Percentiles rank a stretch among this genome's conserved stretches.
phyloP scores from a whole-genome alignment of 306 rosid genomes.

The Nissolia schottii region DNA sequence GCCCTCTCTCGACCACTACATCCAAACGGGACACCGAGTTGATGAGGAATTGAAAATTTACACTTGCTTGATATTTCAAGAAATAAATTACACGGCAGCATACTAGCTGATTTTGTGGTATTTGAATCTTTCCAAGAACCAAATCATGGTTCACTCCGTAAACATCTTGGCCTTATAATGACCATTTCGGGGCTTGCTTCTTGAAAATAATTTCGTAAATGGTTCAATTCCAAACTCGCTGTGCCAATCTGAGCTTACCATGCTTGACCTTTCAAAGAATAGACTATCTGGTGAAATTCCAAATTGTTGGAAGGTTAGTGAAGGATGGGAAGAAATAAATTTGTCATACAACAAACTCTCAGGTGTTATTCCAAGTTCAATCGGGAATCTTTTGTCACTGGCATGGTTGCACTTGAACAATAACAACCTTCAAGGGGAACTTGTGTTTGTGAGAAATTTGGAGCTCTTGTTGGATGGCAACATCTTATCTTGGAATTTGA shows the following conservation, averaged over 20 bases:
- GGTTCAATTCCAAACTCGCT: not conserved
- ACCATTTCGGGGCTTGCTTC: not conserved
- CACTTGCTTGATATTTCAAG: too few relatives aligned
- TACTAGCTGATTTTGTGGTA: too few relatives aligned
- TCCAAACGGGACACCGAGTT: too few relatives aligned
- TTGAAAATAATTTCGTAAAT: not conserved
- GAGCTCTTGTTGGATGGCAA: not conserved
- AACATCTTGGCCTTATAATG: slow-evolving; percentile 1
- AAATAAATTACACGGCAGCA: too few relatives aligned
- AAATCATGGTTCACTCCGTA: slow-evolving; percentile 5
- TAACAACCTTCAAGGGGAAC: not conserved
- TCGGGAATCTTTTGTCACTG: not conserved
- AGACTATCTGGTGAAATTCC: not conserved
- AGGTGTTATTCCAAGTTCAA: not conserved
- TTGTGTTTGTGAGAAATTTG: not conserved
- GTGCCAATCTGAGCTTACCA: not conserved
- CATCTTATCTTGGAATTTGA: not conserved
- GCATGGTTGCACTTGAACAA: not conserved
- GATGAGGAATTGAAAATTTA: too few relatives aligned
- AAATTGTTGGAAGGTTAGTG: not conserved
- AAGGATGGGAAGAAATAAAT: not conserved
- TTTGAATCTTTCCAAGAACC: not conserved
- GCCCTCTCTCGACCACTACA: too few relatives aligned
- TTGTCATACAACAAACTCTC: not conserved
- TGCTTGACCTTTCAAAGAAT: not conserved